phyloP scores from a whole-genome alignment of 2,329 filamentous ascomycete genomes.

The Fusarium nelsonii region DNA sequence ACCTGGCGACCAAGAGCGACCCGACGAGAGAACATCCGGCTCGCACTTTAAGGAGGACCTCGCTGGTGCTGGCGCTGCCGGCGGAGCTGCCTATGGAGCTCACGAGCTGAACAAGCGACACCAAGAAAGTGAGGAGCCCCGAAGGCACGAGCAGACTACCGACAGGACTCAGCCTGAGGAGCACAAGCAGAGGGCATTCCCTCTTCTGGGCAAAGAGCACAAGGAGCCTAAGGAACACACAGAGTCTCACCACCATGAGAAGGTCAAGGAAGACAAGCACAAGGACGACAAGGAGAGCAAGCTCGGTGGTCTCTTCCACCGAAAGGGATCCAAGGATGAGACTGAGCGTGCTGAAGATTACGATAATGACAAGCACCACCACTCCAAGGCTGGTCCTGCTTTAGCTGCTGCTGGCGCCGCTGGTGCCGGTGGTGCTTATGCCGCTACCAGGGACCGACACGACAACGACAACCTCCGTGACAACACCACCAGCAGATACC shows the following conservation, averaged over 20 bases:
- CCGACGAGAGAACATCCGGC: background rate
- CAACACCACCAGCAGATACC: background rate
- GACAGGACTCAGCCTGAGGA: constrained; percentile 9
- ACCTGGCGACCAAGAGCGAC: background rate
- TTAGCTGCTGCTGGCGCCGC: constrained; percentile 36
- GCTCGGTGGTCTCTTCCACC: constrained; percentile 23
- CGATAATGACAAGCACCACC: constrained; percentile 9
- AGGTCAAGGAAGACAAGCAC: constrained; percentile 25
- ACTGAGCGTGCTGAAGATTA: background rate
- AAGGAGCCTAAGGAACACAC: constrained; percentile 10
- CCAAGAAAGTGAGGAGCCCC: background rate
- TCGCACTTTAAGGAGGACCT: constrained; percentile 27
- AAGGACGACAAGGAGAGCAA: constrained; percentile 30
- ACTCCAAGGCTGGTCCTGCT: constrained; percentile 26
- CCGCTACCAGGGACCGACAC: constrained; percentile 21
- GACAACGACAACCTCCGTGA: constrained; percentile 15
- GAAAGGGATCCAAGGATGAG: constrained; percentile 18
- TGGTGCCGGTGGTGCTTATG: constrained; percentile 27
- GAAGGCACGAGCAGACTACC: background rate
- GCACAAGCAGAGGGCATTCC: constrained; percentile 31
- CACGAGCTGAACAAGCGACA: constrained; percentile 23
- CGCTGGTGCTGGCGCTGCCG: constrained; percentile 4
- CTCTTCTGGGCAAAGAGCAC: constrained; percentile 22
- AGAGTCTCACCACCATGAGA: background rate
- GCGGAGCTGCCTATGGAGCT: constrained; percentile 8